Percentiles rank a stretch among this genome's conserved stretches.
These are phyloP conservation scores for Sanghuangporus baumii DNA, from an alignment of 1,284 basidiomycete genomes.

Conservation along the genomic window DNA sequence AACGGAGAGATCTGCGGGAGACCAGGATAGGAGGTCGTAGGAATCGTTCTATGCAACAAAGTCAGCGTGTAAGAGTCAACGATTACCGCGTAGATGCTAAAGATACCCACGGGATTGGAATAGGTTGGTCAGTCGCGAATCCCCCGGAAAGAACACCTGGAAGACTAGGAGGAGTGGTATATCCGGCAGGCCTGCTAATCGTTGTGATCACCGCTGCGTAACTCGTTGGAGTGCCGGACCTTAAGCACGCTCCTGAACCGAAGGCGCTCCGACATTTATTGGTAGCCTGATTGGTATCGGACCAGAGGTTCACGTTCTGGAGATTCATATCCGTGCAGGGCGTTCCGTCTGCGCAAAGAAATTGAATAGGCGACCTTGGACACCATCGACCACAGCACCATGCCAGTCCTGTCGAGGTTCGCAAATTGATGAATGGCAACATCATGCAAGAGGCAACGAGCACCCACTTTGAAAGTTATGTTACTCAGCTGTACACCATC, in stretches of 20 bases:
- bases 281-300: conserved; percentile 25
- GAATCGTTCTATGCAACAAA: conserved; percentile 25
- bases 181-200: conserved; percentile 24
- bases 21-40: conserved; percentile 28
- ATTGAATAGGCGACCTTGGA: conserved; percentile 27
- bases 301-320: conserved; percentile 30
- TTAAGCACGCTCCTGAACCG: conserved; percentile 30
- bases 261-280: conserved; percentile 30
- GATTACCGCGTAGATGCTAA: not conserved
- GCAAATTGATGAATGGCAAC: conserved; percentile 20
- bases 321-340: conserved; percentile 29
- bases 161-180: conserved; percentile 27
- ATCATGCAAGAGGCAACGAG: too few species aligned
- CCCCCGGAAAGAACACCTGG: conserved; percentile 26
- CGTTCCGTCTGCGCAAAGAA: conserved; percentile 30
- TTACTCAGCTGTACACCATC: conserved; percentile 27
- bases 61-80: not conserved
- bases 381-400: conserved; percentile 28
- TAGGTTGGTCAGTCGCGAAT: conserved; percentile 28
- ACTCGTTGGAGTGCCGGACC: conserved; percentile 22
- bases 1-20: conserved; percentile 19
- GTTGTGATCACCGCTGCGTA: conserved; percentile 24
- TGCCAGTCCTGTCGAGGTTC: conserved; percentile 29
- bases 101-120: conserved; percentile 28
- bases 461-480: conserved; percentile 25